Evolutionary conservation across 345 rosid species (phyloP), one percentile per base, ranked within the genome.

Genomic region (Alliaria petiolata): DNA sequence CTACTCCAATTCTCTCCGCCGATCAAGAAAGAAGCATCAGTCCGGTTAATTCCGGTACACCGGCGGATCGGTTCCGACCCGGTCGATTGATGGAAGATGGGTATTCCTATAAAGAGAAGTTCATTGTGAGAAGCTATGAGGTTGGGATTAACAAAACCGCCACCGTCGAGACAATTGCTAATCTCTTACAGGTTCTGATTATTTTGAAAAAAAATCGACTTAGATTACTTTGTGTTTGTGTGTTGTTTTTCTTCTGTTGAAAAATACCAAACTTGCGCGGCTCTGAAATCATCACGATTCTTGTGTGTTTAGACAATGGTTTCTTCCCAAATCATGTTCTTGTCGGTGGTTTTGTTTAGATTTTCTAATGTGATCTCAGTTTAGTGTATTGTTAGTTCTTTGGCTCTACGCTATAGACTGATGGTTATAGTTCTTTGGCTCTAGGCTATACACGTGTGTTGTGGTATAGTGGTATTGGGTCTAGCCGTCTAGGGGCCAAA

Each of bases 101-200:
- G 19, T 76, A 83, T 25, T 88, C 96, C 2, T 93, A 91, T 68
- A 91, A 84, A 81, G 99, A 93, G 78, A 91, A 77, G 87, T 91
- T 89, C 65, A 85, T 91, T 12, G 89, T 93, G 4, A 82, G 99
- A 81, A 80, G 88, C 72, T 93, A 88, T 35, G 99, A 93, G 81
- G 99, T 91, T 64, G 97, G 99, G 74, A 85, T 87, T 67, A 93
- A 93, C 83, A 93, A 87, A 84, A 93, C 96, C 40, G 96, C 96
- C 59, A 93, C 99, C 34, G 86, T 91, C 7, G 95, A 91, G 76
- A 91, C 97, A 65, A 85, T 91, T 78, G 97, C 97, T 51, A 93
- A 93, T 87, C 84, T 93, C 36, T 80, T 93, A 72, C 98, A 93
- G 97, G 97, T 87, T 55, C 43, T 20, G 34, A 8, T 70, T 26